Base-by-base conservation (phyloP, 495 filamentous ascomycete species). In the Penicillium subrubescens region DNA sequence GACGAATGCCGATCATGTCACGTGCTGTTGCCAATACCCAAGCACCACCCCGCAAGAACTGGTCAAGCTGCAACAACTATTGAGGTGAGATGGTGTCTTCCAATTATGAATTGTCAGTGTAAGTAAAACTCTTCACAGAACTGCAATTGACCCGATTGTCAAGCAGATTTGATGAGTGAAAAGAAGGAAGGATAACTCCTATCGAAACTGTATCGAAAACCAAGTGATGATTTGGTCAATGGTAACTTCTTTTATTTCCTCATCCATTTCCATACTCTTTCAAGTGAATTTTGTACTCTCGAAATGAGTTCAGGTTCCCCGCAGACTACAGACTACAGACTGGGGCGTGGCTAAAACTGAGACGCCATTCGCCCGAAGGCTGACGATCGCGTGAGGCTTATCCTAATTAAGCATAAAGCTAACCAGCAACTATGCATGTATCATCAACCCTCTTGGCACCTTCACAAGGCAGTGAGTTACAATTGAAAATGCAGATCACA, bases 371-470 rank as follows among this genome's bases (percentile, higher is more conserved):
- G 19, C 21, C 43, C 43, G 6, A 48, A 12, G 43, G 43, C 43
- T 48, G 43, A 48, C 21, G 25, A 17, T 10, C 4, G 12, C 15
- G 14, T 5, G 6, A 52, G 48, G 27, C 48, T 52, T 52, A 52
- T 31, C 48, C 48, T 5, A 31, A 52, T 29, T 52, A 52, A 52
- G 48, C 48, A 52, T 52, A 17, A 52, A 31, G n/a, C 48, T 52
- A n/a, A 48, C 44, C 44, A 48, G 8, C 19, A 48, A 19, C 8
- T 19, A 44, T 11, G n/a, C 1, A 5, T 17, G 15, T 1, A 23
- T 19, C 44, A 50, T 8, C 41, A 48, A 10, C 43, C 0, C 21
- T 23, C n/a, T 48, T 7, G 43, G 19, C 43, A 46, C 43, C 43
- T 46, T 46, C 43, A 21, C 17, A 21, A 6, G 35, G 12, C 12